Conservation (phyloP, 495 filamentous ascomycete species). For the Thozetella sp. region DNA sequence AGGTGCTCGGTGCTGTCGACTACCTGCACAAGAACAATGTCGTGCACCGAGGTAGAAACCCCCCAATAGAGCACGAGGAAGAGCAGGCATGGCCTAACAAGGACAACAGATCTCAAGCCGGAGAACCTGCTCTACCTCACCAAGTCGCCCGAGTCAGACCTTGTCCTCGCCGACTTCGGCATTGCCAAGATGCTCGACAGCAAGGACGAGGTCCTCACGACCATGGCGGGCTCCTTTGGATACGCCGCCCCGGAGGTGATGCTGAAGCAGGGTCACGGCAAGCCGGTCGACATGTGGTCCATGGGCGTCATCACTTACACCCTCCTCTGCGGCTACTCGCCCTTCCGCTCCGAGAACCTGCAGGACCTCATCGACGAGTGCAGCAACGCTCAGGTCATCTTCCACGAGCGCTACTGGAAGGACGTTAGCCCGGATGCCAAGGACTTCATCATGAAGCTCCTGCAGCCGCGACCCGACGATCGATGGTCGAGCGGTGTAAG, state of each 20-base stretch:
- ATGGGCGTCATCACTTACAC: slow-evolving; percentile 99
- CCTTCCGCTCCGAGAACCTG: slow-evolving; percentile 93
- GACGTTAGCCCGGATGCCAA: slow-evolving; percentile 97
- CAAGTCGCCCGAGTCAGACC: slow-evolving; percentile 69
- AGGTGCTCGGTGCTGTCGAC: slow-evolving; percentile 92
- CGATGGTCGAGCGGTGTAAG: slow-evolving; percentile 77
- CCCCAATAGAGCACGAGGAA: neutral
- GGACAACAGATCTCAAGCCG: slow-evolving; percentile 85
- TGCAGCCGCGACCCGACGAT: slow-evolving; percentile 77
- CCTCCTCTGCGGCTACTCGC: slow-evolving; percentile 97
- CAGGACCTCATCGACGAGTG: slow-evolving; percentile 96
- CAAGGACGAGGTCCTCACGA: slow-evolving; percentile 88
- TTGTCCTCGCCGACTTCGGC: slow-evolving; percentile 96
- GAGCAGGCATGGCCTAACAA: neutral
- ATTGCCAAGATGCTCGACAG: slow-evolving; percentile 98
- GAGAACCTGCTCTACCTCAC: slow-evolving; percentile 97
- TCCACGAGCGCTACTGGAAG: slow-evolving; percentile 98
- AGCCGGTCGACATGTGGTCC: slow-evolving; percentile 99
- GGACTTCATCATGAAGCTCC: slow-evolving; percentile 82
- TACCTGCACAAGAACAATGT: slow-evolving; percentile 95
- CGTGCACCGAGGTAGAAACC: slow-evolving; percentile 81
- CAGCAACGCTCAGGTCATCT: slow-evolving; percentile 83
- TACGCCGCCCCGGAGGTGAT: slow-evolving; percentile 99
- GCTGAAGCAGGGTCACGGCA: slow-evolving; percentile 96
- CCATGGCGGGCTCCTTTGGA: slow-evolving; percentile 98